phyloP scores from a whole-genome alignment of 2,329 filamentous ascomycete species.

The Fusarium setosum region DNA sequence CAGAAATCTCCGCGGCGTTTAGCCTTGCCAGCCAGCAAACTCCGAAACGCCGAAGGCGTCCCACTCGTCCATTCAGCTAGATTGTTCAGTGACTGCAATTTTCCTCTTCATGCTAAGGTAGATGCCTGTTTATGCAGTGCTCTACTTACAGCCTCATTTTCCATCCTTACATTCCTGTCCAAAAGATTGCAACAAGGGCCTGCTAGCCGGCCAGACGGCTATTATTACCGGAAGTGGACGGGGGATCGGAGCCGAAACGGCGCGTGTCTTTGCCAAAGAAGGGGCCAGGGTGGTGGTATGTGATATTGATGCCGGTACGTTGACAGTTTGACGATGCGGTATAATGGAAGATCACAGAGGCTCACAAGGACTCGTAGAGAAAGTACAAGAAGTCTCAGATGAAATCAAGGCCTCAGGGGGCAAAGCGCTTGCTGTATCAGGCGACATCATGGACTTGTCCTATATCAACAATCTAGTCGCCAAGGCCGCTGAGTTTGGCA shows the following conservation, averaged over 20 bases:
- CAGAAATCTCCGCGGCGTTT: too few species aligned
- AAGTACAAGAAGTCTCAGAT: background rate
- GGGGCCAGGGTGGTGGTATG: background rate
- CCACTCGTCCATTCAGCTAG: too few species aligned
- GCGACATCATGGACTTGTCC: background rate
- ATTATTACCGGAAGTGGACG: background rate
- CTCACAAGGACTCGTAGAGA: background rate
- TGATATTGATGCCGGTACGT: background rate
- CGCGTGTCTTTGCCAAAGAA: background rate
- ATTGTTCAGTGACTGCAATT: too few species aligned
- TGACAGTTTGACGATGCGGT: background rate
- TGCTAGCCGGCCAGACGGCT: background rate
- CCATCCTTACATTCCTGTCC: too few species aligned
- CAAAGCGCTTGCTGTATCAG: background rate
- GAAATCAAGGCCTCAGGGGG: background rate
- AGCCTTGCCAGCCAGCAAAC: too few species aligned
- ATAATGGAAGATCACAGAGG: background rate
- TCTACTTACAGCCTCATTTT: too few species aligned
- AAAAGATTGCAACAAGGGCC: too few species aligned
- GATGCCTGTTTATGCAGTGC: too few species aligned
- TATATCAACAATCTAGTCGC: background rate
- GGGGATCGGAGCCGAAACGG: background rate
- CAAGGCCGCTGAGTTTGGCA: constrained; percentile 6
- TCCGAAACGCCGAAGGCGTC: too few species aligned
- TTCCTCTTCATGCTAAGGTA: too few species aligned